phyloP scores from a whole-genome alignment of 768 basidiomycete genomes.

The Auriscalpium orientale region DNA sequence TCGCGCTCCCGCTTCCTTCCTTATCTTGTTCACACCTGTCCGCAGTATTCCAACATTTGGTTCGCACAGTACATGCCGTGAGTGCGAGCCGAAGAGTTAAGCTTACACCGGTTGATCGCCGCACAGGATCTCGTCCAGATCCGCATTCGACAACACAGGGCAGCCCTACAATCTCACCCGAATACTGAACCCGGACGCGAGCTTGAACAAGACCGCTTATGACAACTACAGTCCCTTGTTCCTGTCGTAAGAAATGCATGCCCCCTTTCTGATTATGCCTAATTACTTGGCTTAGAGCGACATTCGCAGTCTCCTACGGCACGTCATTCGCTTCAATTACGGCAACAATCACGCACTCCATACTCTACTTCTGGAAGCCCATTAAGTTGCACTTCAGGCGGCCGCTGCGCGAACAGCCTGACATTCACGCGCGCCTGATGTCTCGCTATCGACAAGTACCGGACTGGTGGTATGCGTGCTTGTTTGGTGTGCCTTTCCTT shows the following conservation, averaged over 20 bases:
- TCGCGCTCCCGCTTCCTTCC: not conserved
- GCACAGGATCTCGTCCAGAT: slow-evolving; percentile 25
- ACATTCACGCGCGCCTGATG: slow-evolving; percentile 42
- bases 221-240: slow-evolving; percentile 35
- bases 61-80: slow-evolving; percentile 28
- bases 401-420: slow-evolving; percentile 38
- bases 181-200: slow-evolving; percentile 28
- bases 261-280: not conserved
- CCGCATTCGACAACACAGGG: slow-evolving; percentile 35
- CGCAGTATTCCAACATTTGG: slow-evolving; percentile 26
- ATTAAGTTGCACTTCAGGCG: slow-evolving; percentile 32
- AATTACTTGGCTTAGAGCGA: slow-evolving; percentile 30
- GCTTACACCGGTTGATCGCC: not conserved
- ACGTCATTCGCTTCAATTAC: slow-evolving; percentile 36
- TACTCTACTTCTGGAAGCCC: slow-evolving; percentile 35
- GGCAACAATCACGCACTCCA: slow-evolving; percentile 34
- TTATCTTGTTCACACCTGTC: not conserved
- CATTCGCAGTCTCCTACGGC: slow-evolving; percentile 57
- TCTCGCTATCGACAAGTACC: slow-evolving; percentile 25
- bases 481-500: slow-evolving; percentile 25
- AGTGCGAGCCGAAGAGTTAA: slow-evolving; percentile 3
- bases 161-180: slow-evolving; percentile 30
- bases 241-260: slow-evolving; percentile 18
- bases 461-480: slow-evolving; percentile 30
- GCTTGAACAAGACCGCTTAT: slow-evolving; percentile 29